These are phyloP conservation scores for Helenozyma rhizophorensis DNA, from an alignment of 805 yeast genomes.

Conservation along the genomic window DNA sequence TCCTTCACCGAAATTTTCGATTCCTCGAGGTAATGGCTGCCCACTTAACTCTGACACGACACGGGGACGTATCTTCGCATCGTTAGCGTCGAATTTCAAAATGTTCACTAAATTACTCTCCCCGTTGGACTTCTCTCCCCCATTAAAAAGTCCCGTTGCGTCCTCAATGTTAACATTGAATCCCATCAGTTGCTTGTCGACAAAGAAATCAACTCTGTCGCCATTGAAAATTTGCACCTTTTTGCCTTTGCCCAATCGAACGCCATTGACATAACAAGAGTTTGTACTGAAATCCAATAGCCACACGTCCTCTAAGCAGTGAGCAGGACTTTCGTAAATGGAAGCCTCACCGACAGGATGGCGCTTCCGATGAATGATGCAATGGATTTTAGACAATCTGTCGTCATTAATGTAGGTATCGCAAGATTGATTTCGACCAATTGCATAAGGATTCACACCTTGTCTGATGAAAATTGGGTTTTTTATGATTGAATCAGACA, in stretches of 20 bases:
- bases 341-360: slow-evolving; percentile 50
- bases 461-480: slow-evolving; percentile 58
- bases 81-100: slow-evolving; percentile 23
- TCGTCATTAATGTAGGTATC: slow-evolving; percentile 64
- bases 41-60: slow-evolving; percentile 13
- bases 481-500: slow-evolving; percentile 40
- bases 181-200: slow-evolving; percentile 56
- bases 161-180: slow-evolving; percentile 53
- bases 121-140: slow-evolving; percentile 30
- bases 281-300: slow-evolving; percentile 75
- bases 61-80: slow-evolving; percentile 25
- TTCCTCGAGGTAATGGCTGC: too few relatives aligned
- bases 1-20: slow-evolving; percentile 8
- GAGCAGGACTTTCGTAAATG: slow-evolving; percentile 67
- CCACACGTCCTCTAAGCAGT: slow-evolving; percentile 74
- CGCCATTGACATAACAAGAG: slow-evolving; percentile 66
- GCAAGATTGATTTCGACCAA: slow-evolving; percentile 69
- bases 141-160: slow-evolving; percentile 59
- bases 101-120: slow-evolving; percentile 19
- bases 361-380: slow-evolving; percentile 59
- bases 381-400: slow-evolving; percentile 81
- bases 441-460: slow-evolving; percentile 59
- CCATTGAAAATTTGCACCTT: slow-evolving; percentile 60
- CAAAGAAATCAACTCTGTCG: slow-evolving; percentile 62
- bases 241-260: slow-evolving; percentile 54